These are phyloP conservation scores for Inonotus hispidus DNA, from an alignment of 1,284 basidiomycete genomes.

Conservation along the genomic window DNA sequence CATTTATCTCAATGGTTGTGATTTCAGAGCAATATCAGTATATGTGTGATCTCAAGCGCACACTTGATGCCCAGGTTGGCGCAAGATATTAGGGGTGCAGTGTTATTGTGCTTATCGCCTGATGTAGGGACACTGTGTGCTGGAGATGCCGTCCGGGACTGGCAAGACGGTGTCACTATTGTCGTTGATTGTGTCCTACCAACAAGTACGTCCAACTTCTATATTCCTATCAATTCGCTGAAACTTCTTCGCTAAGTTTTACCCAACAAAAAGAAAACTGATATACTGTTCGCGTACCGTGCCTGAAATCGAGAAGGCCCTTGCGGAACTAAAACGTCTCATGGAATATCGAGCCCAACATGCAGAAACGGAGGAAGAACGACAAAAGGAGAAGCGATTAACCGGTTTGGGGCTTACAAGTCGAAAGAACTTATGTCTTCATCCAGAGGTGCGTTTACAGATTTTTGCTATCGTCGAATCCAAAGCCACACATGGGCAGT, in stretches of 20 bases:
- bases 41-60: constrained; percentile 97
- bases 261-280: constrained; percentile 88
- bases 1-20: constrained; percentile 15
- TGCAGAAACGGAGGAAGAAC: constrained; percentile 71
- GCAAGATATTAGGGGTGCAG: not conserved
- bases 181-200: constrained; percentile 96
- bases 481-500: not conserved
- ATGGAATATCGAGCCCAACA: constrained; percentile 82
- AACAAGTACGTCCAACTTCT: constrained; percentile 59
- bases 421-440: constrained; percentile 94
- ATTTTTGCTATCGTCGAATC: not conserved
- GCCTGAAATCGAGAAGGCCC: constrained; percentile 99
- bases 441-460: constrained; percentile 77
- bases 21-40: constrained; percentile 92
- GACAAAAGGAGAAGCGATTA: constrained; percentile 77
- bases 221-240: not conserved
- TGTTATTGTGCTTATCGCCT: not conserved
- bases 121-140: constrained; percentile 89
- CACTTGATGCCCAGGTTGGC: constrained; percentile 81
- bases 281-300: constrained; percentile 99
- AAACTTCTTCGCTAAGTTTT: constrained; percentile 55
- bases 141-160: constrained; percentile 99
- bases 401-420: constrained; percentile 91
- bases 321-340: constrained; percentile 91
- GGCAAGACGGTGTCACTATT: constrained; percentile 98